Base-by-base conservation (phyloP, 208 protist species). In the Acanthamoeba triangularis region DNA sequence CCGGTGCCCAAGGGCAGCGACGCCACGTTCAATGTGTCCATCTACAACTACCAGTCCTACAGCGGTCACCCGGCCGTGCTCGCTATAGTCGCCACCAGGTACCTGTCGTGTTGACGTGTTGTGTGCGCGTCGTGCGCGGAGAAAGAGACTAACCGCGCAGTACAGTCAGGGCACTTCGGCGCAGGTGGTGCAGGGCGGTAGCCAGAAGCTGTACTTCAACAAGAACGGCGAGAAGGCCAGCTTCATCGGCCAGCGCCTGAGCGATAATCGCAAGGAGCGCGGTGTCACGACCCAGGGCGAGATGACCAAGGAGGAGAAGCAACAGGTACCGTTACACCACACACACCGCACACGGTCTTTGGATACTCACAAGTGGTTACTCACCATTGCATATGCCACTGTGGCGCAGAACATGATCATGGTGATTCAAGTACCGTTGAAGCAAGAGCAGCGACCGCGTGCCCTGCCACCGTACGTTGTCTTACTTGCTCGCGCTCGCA, bases 141-240 rank as follows among this genome's bases (percentile, higher is more conserved):
- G 14, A 11, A 10, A 47, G 28, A 25, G 59, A 30, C 59, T 65
- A 4, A 65, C 59, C 28, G 0, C 35, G 28, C 4, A 10, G 10
- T 37, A 23, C 52, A 91, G 52, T 35, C 74, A 95, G 65, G 93
- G 93, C 35, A 95, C 93, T 8, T 95, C 93, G 18, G 93, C 93
- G 37, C 93, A 95, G 44, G 93, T 95, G 41, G 93, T 95, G 82
- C 47, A 94, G 44, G 16, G 61, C 33, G 90, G 59, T 14, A 28
- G 20, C 0, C 74, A 95, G 47, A 95, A 95, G 82, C 82, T 95
- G 37, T 95, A 91, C 93, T 95, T 95, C 61, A 95, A 95, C 93
- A 95, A 95, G 61, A 8, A 8, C 93, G 93, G 93, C 25, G 56
- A 87, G 61, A 84, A 54, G 37, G 74, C 78, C 72, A 91, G 78